These are phyloP conservation scores for Samsoniella hepiali DNA, from an alignment of 2,329 filamentous ascomycete genomes.

Conservation along the genomic window DNA sequence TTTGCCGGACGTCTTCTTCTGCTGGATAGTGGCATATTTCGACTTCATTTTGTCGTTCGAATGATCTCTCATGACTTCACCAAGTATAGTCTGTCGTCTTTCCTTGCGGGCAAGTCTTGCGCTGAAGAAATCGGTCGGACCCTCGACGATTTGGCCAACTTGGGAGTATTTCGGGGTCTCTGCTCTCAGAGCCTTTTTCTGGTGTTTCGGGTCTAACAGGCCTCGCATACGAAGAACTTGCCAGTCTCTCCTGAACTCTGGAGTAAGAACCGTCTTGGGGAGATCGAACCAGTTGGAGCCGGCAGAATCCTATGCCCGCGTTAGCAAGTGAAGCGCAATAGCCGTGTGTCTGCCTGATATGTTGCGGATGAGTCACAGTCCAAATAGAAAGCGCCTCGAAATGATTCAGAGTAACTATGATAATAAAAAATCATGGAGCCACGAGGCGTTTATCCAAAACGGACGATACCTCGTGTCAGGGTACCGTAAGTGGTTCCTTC, in stretches of 20 bases:
- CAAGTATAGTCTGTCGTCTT: constrained; percentile 79
- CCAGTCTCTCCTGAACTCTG: constrained; percentile 82
- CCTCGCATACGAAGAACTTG: constrained; percentile 87
- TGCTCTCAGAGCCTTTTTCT: constrained; percentile 80
- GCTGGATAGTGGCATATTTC: constrained; percentile 85
- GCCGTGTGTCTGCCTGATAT: not conserved
- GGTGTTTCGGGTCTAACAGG: constrained; percentile 86
- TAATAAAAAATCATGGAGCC: constrained; percentile 53
- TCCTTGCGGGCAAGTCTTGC: constrained; percentile 81
- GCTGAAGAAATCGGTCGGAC: constrained; percentile 82
- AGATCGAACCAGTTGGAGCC: constrained; percentile 85
- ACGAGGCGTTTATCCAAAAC: constrained; percentile 52
- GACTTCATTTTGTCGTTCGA: constrained; percentile 69
- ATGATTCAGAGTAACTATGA: constrained; percentile 73
- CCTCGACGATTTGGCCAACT: constrained; percentile 83
- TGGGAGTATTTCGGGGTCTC: constrained; percentile 74
- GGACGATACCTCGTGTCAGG: constrained; percentile 39
- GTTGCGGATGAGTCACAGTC: not conserved
- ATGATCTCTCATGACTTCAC: constrained; percentile 63
- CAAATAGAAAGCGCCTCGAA: constrained; percentile 14
- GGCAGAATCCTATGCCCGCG: constrained; percentile 50
- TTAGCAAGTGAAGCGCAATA: not conserved
- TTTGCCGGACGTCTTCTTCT: constrained; percentile 79
- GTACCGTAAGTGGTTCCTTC: constrained; percentile 35
- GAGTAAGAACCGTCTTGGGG: constrained; percentile 77